Percentiles rank a stretch among this genome's conserved stretches.
phyloP scores from a whole-genome alignment of 2,329 filamentous ascomycete species.

The Shiraia sp. region DNA sequence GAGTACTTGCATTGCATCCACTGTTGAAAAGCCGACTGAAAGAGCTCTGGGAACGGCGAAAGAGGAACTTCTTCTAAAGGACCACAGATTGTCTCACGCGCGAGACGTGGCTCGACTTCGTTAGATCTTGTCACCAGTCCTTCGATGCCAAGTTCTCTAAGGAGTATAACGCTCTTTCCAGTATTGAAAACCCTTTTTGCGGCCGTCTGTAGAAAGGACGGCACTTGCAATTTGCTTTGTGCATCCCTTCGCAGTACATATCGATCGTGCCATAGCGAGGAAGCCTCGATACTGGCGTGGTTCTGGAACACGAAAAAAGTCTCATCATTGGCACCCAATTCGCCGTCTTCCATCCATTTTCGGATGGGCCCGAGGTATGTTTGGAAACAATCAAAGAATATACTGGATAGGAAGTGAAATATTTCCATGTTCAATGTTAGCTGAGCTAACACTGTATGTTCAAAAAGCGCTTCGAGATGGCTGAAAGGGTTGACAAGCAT shows the following conservation, averaged over 20 bases:
- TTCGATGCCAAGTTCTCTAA: constrained; percentile 70
- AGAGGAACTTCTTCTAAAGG: constrained; percentile 49
- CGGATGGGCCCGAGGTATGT: constrained; percentile 81
- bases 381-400: constrained; percentile 81
- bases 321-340: constrained; percentile 66
- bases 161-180: constrained; percentile 84
- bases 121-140: constrained; percentile 19
- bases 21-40: constrained; percentile 69
- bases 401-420: constrained; percentile 65
- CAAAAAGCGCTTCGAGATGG: constrained; percentile 79
- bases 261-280: constrained; percentile 75
- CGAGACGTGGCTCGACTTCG: constrained; percentile 47
- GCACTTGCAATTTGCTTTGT: constrained; percentile 67
- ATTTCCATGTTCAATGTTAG: constrained; percentile 64
- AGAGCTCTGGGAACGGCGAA: constrained; percentile 74
- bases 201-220: constrained; percentile 72
- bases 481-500: constrained; percentile 60
- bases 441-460: constrained; percentile 70
- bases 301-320: constrained; percentile 75
- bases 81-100: constrained; percentile 62
- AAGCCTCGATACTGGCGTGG: constrained; percentile 59
- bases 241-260: constrained; percentile 68
- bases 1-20: constrained; percentile 79
- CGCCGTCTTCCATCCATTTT: constrained; percentile 82
- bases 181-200: constrained; percentile 77